phyloP scores from a whole-genome alignment of 352 stramenopile genomes.

The Blastocystis sp. region DNA sequence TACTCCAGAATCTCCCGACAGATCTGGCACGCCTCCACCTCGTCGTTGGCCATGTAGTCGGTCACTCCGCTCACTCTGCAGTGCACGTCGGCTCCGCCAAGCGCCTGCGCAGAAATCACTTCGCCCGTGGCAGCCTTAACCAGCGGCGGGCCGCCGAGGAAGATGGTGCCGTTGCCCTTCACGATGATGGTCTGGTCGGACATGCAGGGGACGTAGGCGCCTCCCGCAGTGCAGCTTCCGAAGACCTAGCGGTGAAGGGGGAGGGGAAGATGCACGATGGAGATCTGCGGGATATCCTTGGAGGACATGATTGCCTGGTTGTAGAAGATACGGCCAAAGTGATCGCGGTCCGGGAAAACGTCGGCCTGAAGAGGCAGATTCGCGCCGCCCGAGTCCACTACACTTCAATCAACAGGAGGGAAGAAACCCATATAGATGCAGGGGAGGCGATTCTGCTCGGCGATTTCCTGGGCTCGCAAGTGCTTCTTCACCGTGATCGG shows the following conservation, averaged over 20 bases:
- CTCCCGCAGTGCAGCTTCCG: slow-evolving; percentile 92
- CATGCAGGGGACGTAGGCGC: slow-evolving; percentile 93
- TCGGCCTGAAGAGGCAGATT: slow-evolving; percentile 91
- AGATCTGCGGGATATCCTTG: slow-evolving; percentile 89
- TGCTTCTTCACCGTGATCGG: slow-evolving; percentile 97
- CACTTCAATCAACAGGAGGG: background rate
- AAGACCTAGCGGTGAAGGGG: slow-evolving; percentile 77
- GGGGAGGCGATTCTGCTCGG: slow-evolving; percentile 87
- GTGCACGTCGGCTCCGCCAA: slow-evolving; percentile 78
- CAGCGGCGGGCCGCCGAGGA: slow-evolving; percentile 91
- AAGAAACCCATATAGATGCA: slow-evolving; percentile 94
- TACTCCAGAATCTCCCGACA: slow-evolving; percentile 85
- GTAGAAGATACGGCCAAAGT: slow-evolving; percentile 96
- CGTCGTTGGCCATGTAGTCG: slow-evolving; percentile 91
- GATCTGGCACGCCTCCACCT: slow-evolving; percentile 85
- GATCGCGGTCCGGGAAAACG: slow-evolving; percentile 92
- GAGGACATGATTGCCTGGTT: slow-evolving; percentile 94
- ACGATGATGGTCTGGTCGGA: slow-evolving; percentile 96
- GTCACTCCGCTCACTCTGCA: slow-evolving; percentile 85
- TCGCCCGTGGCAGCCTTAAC: slow-evolving; percentile 95
- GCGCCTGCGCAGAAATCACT: slow-evolving; percentile 87
- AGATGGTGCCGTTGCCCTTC: slow-evolving; percentile 91
- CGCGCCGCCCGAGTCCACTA: slow-evolving; percentile 80
- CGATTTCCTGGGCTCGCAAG: slow-evolving; percentile 85
- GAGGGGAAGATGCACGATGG: slow-evolving; percentile 76